Base-by-base conservation (phyloP, 164 flowering plant genomes). In the Tetrastigma voinierianum region DNA sequence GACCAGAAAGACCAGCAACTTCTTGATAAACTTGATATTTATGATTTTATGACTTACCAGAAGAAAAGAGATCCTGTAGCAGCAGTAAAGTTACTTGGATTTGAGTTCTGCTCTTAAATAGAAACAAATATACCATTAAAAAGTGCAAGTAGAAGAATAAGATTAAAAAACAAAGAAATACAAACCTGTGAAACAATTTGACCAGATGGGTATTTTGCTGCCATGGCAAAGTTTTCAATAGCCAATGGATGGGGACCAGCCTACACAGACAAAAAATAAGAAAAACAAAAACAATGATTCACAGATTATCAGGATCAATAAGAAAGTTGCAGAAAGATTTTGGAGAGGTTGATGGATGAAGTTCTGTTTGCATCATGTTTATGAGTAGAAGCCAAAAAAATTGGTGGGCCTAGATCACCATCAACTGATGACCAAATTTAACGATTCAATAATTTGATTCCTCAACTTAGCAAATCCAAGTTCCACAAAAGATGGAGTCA, bases 201-300 rank as follows among this genome's bases (percentile, higher is more conserved):
- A n/a, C 82, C 99, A 74, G n/a, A n/a, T n/a, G n/a, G n/a, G n/a
- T n/a, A n/a, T n/a, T n/a, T n/a, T 10, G 97, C 97, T n/a, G 72
- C 96, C 68, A 65, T 46, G 43, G 97, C n/a, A n/a, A n/a, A n/a
- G n/a, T n/a, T n/a, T n/a, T n/a, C n/a, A n/a, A n/a, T n/a, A n/a
- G n/a, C 96, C 91, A 81, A 90, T 52, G 97, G 92, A 83, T 87
- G 75, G 57, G 98, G 90, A 70, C 98, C 98, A 74, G 87, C 84
- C 99, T 95, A 82, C n/a, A n/a, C 76, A 17, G 68, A 46, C 9
- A n/a, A 23, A 48, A 57, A 21, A 57, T 32, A 57, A 58, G 62
- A 16, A 61, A 61, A 58, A n/a, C n/a, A 51, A 56, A 16, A 44
- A 9, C n/a, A 40, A 9, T 47, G 32, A 12, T n/a, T 21, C 25